Base-by-base conservation (phyloP, 202 grass and related monocot species). In the Dendrocalamus latiflorus region DNA sequence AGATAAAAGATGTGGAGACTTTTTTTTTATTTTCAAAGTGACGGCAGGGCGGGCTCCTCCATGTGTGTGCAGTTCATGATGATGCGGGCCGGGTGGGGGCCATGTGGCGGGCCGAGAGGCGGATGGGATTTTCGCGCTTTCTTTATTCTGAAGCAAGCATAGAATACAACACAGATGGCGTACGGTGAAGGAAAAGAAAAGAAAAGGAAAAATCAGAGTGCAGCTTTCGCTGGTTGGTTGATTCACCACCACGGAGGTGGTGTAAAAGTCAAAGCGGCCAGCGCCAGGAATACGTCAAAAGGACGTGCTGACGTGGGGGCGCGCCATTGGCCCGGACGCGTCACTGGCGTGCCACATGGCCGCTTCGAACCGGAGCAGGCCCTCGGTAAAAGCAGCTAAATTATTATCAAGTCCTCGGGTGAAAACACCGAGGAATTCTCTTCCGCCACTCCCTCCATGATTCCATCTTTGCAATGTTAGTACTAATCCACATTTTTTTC, bases 131-230 rank as follows among this genome's bases (percentile, higher is more conserved):
- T 67, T 66, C 50, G 12, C 17, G 3, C 3, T 84, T 61, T 80
- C 74, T 88, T 85, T 85, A 82, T 89, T 82, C 66, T 1, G 72
- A 90, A 90, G 88, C 83, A 86, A 82, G 30, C 50, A 73, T 73
- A 77, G 65, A 26, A 16, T 44, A 72, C 58, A 78, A n/a, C n/a
- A n/a, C n/a, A n/a, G 30, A 14, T 61, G 43, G 68, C 68, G 80
- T 60, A 62, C 33, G 3, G 55, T 0, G n/a, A n/a, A n/a, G n/a
- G n/a, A n/a, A n/a, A n/a, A n/a, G n/a, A n/a, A 0, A 3, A 58
- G 3, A 15, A 69, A 17, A 21, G 16, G 10, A 55, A 72, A 88
- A 80, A 70, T 62, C 81, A 26, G 49, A 18, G 68, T 0, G 37
- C 16, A 50, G 76, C 39, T 71, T 65, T n/a, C n/a, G n/a, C n/a